phyloP scores from a whole-genome alignment of 2,329 filamentous ascomycete genomes.

The Sordariomycetes sp. region DNA sequence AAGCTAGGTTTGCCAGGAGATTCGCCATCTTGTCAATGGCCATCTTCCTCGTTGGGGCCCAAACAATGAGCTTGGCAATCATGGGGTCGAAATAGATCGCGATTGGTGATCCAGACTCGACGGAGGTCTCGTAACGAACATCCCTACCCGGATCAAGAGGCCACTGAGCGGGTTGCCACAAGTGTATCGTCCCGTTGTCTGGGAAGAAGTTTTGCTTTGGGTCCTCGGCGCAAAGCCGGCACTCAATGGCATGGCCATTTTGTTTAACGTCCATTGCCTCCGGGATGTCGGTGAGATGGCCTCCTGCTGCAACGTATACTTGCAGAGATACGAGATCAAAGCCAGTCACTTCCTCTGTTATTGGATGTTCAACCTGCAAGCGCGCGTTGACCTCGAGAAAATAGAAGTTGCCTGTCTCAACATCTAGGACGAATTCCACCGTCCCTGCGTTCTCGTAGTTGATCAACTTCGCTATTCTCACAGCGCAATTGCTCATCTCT shows the following conservation, averaged over 20 bases:
- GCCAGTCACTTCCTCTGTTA: no score
- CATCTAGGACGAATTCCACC: no score
- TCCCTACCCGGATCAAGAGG: conserved; percentile 7
- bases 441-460: no score
- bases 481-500: no score
- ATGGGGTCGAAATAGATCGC: conserved; percentile 37
- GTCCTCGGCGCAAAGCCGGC: conserved; percentile 33
- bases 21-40: conserved; percentile 24
- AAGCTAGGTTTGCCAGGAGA: conserved; percentile 23
- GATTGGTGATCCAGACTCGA: conserved; percentile 22
- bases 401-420: no score
- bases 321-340: no score
- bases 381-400: no score
- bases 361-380: no score
- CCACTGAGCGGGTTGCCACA: conserved; percentile 20
- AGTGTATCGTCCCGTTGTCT: conserved; percentile 20
- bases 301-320: no score
- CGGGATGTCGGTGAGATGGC: no score
- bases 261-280: no score
- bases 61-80: conserved; percentile 35
- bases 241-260: conserved; percentile 30
- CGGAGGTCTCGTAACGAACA: conserved; percentile 30
- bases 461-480: no score
- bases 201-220: conserved; percentile 25
- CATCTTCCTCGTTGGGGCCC: conserved; percentile 23